phyloP scores from a whole-genome alignment of 78 protist genomes.

The Dictyostelium brefeldianum region DNA sequence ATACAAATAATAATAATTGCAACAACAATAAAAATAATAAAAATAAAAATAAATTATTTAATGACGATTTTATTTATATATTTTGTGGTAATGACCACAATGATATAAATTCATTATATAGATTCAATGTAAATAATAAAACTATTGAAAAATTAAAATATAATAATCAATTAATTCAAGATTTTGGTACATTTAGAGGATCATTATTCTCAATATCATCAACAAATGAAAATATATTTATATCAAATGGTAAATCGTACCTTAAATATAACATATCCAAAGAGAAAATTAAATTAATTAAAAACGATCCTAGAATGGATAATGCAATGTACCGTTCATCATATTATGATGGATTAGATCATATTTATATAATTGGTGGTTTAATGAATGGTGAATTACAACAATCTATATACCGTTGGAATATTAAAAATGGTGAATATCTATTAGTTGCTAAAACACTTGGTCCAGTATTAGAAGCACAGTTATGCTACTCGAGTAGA shows the following conservation, averaged over 20 bases:
- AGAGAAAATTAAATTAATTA: background rate
- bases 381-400: background rate
- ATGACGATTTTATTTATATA: background rate
- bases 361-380: constrained; percentile 6
- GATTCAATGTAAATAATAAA: background rate
- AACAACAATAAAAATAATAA: too few relatives aligned
- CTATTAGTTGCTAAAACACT: background rate
- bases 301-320: background rate
- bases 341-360: background rate
- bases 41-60: background rate
- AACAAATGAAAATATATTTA: background rate
- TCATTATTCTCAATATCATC: constrained; percentile 8
- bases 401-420: background rate
- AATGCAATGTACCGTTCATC: background rate
- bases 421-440: background rate
- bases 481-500: background rate
- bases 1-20: background rate
- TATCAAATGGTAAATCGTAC: constrained; percentile 1
- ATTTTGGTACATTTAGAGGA: constrained; percentile 4
- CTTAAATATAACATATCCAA: background rate
- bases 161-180: background rate
- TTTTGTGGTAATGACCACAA: constrained; percentile 7
- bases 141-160: background rate
- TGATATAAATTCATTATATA: background rate
- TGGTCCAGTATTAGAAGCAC: background rate